Conservation (phyloP, 352 stramenopile genomes). For the Phytophthora macrochlamydospora region DNA sequence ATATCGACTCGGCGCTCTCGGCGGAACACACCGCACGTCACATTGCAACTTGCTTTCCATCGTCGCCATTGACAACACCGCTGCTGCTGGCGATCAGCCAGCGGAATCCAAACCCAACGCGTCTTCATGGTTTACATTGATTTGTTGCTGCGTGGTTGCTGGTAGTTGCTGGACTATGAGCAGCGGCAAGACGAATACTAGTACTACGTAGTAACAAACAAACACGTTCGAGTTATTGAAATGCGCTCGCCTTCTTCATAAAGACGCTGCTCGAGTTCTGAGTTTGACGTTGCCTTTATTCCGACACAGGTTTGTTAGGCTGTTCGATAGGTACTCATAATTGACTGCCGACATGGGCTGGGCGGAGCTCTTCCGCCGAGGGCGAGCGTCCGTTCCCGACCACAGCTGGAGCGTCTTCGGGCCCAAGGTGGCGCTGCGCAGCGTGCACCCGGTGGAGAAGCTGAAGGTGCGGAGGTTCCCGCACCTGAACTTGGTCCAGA, state of each 20-base stretch:
- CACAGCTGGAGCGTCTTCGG: conserved; percentile 63
- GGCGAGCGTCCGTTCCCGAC: conserved; percentile 32
- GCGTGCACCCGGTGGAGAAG: conserved; percentile 39
- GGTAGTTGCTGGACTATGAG: too few relatives aligned
- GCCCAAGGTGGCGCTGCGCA: conserved; percentile 27
- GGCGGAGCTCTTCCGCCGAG: conserved; percentile 31
- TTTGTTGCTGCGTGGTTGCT: neutral
- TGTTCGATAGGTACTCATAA: neutral
- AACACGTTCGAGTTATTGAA: too few relatives aligned
- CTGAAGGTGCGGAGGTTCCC: conserved; percentile 40
- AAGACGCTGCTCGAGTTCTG: too few relatives aligned
- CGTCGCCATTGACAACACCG: neutral
- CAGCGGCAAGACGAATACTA: too few relatives aligned
- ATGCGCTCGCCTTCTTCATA: too few relatives aligned
- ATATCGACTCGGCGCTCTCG: too few relatives aligned
- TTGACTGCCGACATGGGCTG: conserved; percentile 29
- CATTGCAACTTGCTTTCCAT: neutral
- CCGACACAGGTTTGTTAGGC: neutral
- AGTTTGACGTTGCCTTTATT: neutral
- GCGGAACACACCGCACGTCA: neutral
- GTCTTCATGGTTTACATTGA: neutral
- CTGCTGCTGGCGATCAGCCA: neutral
- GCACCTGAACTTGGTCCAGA: conserved; percentile 50
- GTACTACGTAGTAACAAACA: too few relatives aligned
- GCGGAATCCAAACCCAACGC: neutral